These are phyloP conservation scores for Blastobotrys malaysiensis DNA, from an alignment of 1,139 yeast species.

Conservation along the genomic window DNA sequence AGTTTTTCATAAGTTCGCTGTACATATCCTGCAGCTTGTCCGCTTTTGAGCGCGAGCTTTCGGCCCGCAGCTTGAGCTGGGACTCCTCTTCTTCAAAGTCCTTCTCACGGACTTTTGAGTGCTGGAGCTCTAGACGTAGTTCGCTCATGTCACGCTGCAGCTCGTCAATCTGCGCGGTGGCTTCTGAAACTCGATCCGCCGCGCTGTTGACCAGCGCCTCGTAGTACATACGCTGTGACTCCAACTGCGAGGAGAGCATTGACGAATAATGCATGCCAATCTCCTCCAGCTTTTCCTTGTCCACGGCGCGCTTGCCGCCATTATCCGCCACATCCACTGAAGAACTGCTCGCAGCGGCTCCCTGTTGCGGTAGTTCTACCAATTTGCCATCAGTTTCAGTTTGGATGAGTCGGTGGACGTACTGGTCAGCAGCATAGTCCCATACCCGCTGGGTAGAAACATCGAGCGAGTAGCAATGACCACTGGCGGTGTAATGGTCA, in stretches of 20 bases:
- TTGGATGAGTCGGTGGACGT: slow-evolving; percentile 81
- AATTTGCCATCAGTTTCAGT: slow-evolving; percentile 45
- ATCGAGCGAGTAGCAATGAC: slow-evolving; percentile 93
- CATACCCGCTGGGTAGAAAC: slow-evolving; percentile 79
- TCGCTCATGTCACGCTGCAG: slow-evolving; percentile 34
- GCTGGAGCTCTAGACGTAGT: slow-evolving; percentile 10
- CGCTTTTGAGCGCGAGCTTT: slow-evolving; percentile 34
- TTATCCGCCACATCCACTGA: slow-evolving; percentile 7
- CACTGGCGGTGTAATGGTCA: slow-evolving; percentile 68
- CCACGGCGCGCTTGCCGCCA: slow-evolving; percentile 1
- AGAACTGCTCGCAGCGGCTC: slow-evolving; percentile 11
- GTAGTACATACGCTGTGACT: slow-evolving; percentile 84
- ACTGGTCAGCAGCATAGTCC: slow-evolving; percentile 92
- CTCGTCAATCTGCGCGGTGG: slow-evolving; percentile 35
- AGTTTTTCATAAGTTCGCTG: slow-evolving; percentile 30
- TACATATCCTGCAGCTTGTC: slow-evolving; percentile 27
- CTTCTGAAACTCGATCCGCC: slow-evolving; percentile 31
- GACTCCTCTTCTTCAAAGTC: slow-evolving; percentile 10
- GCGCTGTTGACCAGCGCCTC: slow-evolving; percentile 53
- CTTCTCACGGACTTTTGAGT: slow-evolving; percentile 1
- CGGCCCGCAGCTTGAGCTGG: slow-evolving; percentile 28
- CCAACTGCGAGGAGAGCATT: slow-evolving; percentile 70
- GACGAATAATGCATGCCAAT: slow-evolving; percentile 77
- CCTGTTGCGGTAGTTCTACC: slow-evolving; percentile 17
- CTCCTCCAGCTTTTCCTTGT: slow-evolving; percentile 32